Percentiles rank a stretch among this genome's conserved stretches.
These are phyloP conservation scores for Tilletiopsis washingtonensis DNA, from an alignment of 1,284 basidiomycete genomes.

Conservation along the genomic window DNA sequence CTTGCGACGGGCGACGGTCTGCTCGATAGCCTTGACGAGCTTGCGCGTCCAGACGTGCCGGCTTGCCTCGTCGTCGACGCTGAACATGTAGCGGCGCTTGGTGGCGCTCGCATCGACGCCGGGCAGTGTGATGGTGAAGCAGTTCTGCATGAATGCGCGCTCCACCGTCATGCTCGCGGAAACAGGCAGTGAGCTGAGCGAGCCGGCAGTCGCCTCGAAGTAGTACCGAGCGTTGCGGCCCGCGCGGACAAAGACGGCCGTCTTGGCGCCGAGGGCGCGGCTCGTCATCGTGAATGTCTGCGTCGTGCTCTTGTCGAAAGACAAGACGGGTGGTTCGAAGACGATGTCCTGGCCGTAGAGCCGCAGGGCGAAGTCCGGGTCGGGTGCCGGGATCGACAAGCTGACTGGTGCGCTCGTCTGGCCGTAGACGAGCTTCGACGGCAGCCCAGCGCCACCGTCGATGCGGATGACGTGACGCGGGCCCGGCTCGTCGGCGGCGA, in stretches of 20 bases:
- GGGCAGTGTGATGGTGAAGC: constrained; percentile 17
- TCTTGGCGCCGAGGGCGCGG: constrained; percentile 24
- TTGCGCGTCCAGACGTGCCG: constrained; percentile 11
- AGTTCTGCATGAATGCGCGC: constrained; percentile 33
- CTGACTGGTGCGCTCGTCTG: constrained; percentile 32
- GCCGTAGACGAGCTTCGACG: constrained; percentile 27
- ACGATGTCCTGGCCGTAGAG: constrained; percentile 34
- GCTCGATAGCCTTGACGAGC: constrained; percentile 1
- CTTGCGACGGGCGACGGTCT: not conserved
- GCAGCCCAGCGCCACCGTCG: constrained; percentile 19
- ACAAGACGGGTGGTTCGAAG: constrained; percentile 39
- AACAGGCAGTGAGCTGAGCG: constrained; percentile 13
- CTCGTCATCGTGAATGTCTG: constrained; percentile 36
- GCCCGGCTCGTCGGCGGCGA: constrained; percentile 16
- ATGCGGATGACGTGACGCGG: not conserved
- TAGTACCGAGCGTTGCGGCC: constrained; percentile 34
- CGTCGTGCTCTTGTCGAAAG: constrained; percentile 20
- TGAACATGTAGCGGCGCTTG: constrained; percentile 26
- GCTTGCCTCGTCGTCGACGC: constrained; percentile 18
- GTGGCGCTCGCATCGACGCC: not conserved
- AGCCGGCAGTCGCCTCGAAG: not conserved
- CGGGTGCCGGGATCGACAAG: constrained; percentile 28
- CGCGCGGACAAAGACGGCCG: constrained; percentile 33
- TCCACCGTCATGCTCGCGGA: constrained; percentile 27
- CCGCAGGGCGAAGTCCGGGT: constrained; percentile 35